Conservation (phyloP, 163 green algal species). For the Scenedesmus sp. region DNA sequence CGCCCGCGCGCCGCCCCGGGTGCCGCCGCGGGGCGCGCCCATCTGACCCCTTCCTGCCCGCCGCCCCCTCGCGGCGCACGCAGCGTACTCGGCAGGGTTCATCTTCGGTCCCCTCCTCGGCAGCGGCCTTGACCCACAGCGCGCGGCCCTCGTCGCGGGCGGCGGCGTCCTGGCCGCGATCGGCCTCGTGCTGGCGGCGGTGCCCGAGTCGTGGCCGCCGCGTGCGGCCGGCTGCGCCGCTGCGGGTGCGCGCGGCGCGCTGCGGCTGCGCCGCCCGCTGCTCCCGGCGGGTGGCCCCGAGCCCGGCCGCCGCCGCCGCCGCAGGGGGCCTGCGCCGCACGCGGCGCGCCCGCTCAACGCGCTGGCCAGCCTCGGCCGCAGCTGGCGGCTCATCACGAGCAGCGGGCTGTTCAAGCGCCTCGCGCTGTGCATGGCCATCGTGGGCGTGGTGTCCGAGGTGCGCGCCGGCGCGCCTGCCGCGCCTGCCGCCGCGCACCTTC, state of each 20-base stretch:
- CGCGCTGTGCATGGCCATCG: constrained; percentile 40
- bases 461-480: not conserved
- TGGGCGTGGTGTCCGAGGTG: constrained; percentile 59
- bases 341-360: constrained; percentile 11
- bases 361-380: constrained; percentile 12
- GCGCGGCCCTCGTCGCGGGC: constrained; percentile 28
- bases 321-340: too few relatives aligned
- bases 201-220: constrained; percentile 61
- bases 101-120: constrained; percentile 64
- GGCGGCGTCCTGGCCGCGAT: constrained; percentile 14
- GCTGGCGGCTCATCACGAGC: constrained; percentile 41
- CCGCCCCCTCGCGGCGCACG: too few relatives aligned
- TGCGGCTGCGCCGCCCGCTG: too few relatives aligned
- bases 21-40: too few relatives aligned
- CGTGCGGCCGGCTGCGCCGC: not conserved
- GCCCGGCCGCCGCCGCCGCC: too few relatives aligned
- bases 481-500: too few relatives aligned
- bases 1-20: too few relatives aligned
- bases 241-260: too few relatives aligned
- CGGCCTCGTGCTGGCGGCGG: constrained; percentile 42
- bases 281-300: too few relatives aligned
- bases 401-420: constrained; percentile 38
- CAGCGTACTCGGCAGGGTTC: too few relatives aligned
- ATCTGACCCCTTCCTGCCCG: too few relatives aligned
- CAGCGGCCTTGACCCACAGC: constrained; percentile 40